phyloP scores from a whole-genome alignment of 1,284 basidiomycete species.

The Calocybe gambosa region DNA sequence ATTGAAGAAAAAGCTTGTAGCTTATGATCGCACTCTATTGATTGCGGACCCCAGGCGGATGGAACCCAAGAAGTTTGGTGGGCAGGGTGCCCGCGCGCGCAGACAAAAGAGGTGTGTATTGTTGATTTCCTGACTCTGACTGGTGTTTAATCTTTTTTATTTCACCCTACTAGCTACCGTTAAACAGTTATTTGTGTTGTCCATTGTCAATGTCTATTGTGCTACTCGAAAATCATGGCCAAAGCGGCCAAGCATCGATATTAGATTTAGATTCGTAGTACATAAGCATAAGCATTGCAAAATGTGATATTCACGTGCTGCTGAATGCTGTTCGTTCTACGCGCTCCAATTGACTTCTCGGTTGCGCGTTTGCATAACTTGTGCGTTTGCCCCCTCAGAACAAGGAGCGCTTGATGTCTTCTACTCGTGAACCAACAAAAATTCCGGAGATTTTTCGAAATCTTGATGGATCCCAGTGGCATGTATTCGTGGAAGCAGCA shows the following conservation, averaged over 20 bases:
- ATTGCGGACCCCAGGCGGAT: slow-evolving; percentile 98
- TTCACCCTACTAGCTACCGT: slow-evolving; percentile 68
- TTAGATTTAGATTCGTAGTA: too few relatives aligned
- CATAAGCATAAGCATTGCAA: too few relatives aligned
- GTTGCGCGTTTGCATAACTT: too few relatives aligned
- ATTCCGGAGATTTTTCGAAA: slow-evolving; percentile 23
- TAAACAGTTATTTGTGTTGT: slow-evolving; percentile 42
- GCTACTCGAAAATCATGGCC: slow-evolving; percentile 30
- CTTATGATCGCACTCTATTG: slow-evolving; percentile 91
- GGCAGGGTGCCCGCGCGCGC: slow-evolving; percentile 92
- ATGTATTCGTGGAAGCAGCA: slow-evolving; percentile 46
- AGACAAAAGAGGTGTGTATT: slow-evolving; percentile 84
- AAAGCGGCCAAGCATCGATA: too few relatives aligned
- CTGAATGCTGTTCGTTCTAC: too few relatives aligned
- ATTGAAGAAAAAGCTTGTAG: slow-evolving; percentile 93
- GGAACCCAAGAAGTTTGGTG: slow-evolving; percentile 99
- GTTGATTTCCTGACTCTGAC: background rate
- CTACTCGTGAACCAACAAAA: slow-evolving; percentile 7
- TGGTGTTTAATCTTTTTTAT: slow-evolving; percentile 7
- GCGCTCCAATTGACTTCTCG: too few relatives aligned
- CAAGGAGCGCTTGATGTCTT: too few relatives aligned
- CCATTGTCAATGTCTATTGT: slow-evolving; percentile 39
- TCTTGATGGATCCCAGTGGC: slow-evolving; percentile 21
- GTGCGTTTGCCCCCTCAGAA: too few relatives aligned
- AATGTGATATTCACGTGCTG: too few relatives aligned